These are phyloP conservation scores for Acanthamoeba rhysodes DNA, from an alignment of 208 protist genomes.

Conservation along the genomic window DNA sequence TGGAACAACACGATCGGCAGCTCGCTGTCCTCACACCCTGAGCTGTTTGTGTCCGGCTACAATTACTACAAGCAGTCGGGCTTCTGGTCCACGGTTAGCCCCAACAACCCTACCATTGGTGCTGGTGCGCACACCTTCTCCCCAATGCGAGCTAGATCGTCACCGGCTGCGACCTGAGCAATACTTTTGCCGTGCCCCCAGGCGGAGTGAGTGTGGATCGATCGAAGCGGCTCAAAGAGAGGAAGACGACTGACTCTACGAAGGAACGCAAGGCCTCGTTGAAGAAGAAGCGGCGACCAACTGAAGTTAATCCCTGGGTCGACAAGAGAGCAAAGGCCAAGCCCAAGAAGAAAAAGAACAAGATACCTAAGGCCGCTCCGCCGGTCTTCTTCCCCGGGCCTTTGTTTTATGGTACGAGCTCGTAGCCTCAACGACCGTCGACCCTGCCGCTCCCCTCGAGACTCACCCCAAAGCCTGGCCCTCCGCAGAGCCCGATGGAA, in stretches of 20 bases:
- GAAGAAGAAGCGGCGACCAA: constrained; percentile 60
- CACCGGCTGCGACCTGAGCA: neutral
- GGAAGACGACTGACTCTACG: neutral
- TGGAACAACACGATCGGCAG: constrained; percentile 79
- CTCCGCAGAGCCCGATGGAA: constrained; percentile 52
- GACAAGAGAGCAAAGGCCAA: constrained; percentile 16
- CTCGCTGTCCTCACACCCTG: constrained; percentile 32
- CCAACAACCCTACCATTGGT: constrained; percentile 47
- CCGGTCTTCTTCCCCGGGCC: constrained; percentile 51
- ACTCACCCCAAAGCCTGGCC: neutral
- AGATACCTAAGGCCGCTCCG: constrained; percentile 11
- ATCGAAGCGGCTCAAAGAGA: constrained; percentile 48
- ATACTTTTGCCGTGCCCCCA: neutral
- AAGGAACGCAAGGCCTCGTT: neutral
- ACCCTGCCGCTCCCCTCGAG: neutral
- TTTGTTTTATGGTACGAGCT: constrained; percentile 48
- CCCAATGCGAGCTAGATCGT: neutral
- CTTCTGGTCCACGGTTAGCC: constrained; percentile 21
- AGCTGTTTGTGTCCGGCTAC: constrained; percentile 74
- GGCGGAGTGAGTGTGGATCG: constrained; percentile 17
- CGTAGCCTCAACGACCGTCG: neutral
- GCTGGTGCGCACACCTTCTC: neutral
- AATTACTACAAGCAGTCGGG: constrained; percentile 49
- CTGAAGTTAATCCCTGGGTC: constrained; percentile 23
- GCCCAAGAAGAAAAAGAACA: constrained; percentile 41